Percentiles rank a stretch among this genome's conserved stretches.
Evolutionary conservation across 306 rosid genomes (phyloP).

Genomic region (Cajanus cajan): DNA sequence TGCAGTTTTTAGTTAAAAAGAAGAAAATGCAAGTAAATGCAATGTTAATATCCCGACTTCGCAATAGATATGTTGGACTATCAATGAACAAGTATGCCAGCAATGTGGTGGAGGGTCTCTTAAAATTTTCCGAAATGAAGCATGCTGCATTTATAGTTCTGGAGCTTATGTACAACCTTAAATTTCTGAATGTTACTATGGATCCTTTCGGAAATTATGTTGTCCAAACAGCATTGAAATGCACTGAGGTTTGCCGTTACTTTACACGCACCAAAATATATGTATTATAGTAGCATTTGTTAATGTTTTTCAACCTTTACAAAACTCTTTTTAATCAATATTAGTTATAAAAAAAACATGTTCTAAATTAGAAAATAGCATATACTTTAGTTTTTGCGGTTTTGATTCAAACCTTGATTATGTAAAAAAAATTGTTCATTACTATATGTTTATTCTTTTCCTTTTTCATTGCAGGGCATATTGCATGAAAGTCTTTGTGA

Average conservation of each 20-base stretch:
- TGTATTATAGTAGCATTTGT: background rate
- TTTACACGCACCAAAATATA: background rate
- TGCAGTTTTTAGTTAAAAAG: slow-evolving; percentile 33
- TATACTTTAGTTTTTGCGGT: background rate
- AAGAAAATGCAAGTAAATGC: background rate
- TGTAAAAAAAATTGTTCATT: background rate
- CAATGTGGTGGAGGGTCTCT: slow-evolving; percentile 44
- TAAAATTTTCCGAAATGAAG: background rate
- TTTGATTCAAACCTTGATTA: background rate
- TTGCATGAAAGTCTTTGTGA: background rate
- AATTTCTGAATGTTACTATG: slow-evolving; percentile 27
- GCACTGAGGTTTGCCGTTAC: slow-evolving; percentile 29
- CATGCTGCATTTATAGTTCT: background rate
- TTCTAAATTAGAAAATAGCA: background rate
- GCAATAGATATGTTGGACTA: slow-evolving; percentile 24
- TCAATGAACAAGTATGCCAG: slow-evolving; percentile 47
- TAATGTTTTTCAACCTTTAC: background rate
- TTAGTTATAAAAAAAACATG: background rate
- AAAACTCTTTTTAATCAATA: background rate
- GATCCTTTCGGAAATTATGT: slow-evolving; percentile 47
- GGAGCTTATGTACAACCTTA: slow-evolving; percentile 24
- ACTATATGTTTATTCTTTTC: background rate
- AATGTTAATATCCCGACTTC: background rate
- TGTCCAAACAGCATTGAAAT: slow-evolving; percentile 36
- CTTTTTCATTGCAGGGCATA: background rate